Base-by-base conservation (phyloP, 495 filamentous ascomycete species). In the Chaetomium tenue region DNA sequence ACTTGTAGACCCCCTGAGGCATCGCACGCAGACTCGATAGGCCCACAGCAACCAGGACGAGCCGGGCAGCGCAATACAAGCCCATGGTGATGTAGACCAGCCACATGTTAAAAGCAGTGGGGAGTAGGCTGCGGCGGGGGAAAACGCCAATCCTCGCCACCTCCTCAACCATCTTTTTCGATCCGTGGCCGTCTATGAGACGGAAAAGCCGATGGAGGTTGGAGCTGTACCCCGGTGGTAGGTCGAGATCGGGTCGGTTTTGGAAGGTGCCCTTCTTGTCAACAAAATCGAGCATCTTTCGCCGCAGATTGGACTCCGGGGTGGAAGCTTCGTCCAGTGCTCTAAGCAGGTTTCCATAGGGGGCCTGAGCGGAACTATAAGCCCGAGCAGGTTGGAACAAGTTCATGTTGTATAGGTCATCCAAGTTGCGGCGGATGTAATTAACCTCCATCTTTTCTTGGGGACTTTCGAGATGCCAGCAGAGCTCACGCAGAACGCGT, bases 21-120 rank as follows among this genome's bases (percentile, higher is more conserved):
- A 63, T 57, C 25, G 51, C 57, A 26, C 28, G 47, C 51, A 47
- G 20, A 30, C 39, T 64, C 28, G 54, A 60, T n/a, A 57, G 20
- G 37, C 54, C 33, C 4, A 57, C 25, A 4, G 54, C 33, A 18
- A 57, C 33, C 7, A 57, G 30, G 18, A 37, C 8, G 28, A 37
- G 30, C 16, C 52, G 15, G 3, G 52, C 52, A 5, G 28, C 18
- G 52, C 52, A 55, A 23, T 55, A 55, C 26, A 20, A 39, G 3
- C 28, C 52, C 52, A 33, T 55, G 52, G 28, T 20, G 12, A 55
- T 16, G n/a, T 55, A 55, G 1, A 55, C 15, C 15, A 55, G 26
- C 52, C 28, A 18, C 5, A 0, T n/a, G 26, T 55, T 55, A 28
- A 55, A 55, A 5, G 30, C 28, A 8, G 52, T 33, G 40, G 40